Evolutionary conservation across 2,329 filamentous ascomycete genomes (phyloP), one percentile per base, ranked within the genome.

Genomic region (Elsinoe necatrix): DNA sequence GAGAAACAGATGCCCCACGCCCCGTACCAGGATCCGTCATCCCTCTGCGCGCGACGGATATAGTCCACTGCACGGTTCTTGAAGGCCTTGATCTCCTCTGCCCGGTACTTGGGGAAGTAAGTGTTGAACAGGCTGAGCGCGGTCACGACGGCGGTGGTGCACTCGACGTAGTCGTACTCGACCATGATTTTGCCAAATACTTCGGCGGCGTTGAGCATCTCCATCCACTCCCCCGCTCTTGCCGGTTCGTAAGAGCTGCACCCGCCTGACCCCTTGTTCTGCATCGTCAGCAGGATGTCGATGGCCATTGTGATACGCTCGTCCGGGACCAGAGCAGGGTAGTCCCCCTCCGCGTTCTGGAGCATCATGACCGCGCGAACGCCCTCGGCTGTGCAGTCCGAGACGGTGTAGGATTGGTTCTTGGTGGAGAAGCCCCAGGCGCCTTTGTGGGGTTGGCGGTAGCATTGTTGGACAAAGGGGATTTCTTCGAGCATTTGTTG

Each of bases 1-100:
- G 91, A 96, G 71, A 95, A 98, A 74, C 93, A 98, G 65, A 98
- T 95, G 54, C 89, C 93, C 93, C 93, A 98, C 67, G 84, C 90
- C 45, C 93, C 93, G 68, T 98, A 97, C 93, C 93, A 98, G 59
- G 86, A 87, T n/a, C 93, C 93, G 63, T 97, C 89, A 0, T 78
- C 70, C 1, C 81, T 77, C 71, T 97, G 93, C 2, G 84, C 81
- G 1, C 78, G 78, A 67, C 90, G 87, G 71, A 98, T 95, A 75
- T 90, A 97, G 51, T 77, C 74, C 0, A 95, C 82, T 0, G 91
- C 90, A 35, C 84, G 80, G 18, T 75, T 74, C 62, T 93, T 85
- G 64, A 93, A 89, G 0, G 67, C 68, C 7, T 80, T 76, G 62
- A 98, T 92, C 59, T 97, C 92, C 0, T 79, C 71, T 0, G 80